phyloP scores from a whole-genome alignment of 805 yeast species.

The Torulaspora indica region DNA sequence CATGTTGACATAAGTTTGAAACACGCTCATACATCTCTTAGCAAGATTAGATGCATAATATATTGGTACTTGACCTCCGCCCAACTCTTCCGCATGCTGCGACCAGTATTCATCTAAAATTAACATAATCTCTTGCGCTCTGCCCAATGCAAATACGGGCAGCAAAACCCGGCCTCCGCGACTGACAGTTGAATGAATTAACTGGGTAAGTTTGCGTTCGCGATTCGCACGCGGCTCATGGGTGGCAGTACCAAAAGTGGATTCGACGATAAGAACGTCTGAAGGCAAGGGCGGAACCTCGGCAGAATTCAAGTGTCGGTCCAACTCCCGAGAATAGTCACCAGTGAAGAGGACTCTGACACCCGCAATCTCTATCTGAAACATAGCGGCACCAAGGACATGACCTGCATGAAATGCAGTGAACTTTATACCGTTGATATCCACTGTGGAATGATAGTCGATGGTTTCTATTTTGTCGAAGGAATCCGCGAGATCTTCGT shows the following conservation, averaged over 20 bases:
- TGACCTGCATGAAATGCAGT: conserved; percentile 99
- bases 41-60: conserved; percentile 93
- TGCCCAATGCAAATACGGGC: conserved; percentile 95
- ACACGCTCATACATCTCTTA: conserved; percentile 93
- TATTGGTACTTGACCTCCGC: conserved; percentile 56
- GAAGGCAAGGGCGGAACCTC: conserved; percentile 88
- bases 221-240: conserved; percentile 87
- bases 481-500: conserved; percentile 82
- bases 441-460: conserved; percentile 93
- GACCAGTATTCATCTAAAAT: conserved; percentile 96
- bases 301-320: conserved; percentile 90
- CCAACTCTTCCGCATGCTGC: conserved; percentile 70
- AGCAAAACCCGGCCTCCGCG: conserved; percentile 89
- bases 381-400: conserved; percentile 98
- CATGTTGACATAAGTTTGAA: conserved; percentile 93
- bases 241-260: conserved; percentile 97
- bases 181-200: conserved; percentile 75
- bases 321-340: conserved; percentile 93
- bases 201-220: conserved; percentile 72
- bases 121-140: conserved; percentile 89
- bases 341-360: conserved; percentile 87
- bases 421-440: conserved; percentile 88
- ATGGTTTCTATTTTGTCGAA: conserved; percentile 89
- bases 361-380: conserved; percentile 90
- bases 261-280: conserved; percentile 86